Evolutionary conservation across 805 yeast genomes (phyloP), one percentile per base, ranked within the genome.

Genomic region (Ogataea sp.): DNA sequence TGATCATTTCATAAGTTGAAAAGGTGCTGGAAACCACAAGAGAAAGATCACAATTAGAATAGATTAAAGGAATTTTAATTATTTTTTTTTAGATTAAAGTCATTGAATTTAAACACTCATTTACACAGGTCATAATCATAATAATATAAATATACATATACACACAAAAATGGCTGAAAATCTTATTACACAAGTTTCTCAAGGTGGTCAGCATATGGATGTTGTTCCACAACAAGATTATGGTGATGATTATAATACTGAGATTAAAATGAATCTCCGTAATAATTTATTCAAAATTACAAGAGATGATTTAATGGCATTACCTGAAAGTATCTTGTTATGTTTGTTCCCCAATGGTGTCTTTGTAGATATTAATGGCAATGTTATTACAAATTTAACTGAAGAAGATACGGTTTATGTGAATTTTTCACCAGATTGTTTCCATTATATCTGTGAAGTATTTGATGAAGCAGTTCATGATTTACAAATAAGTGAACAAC

Each of bases 261-360:
- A 78, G 44, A 84, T 90, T 40, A 80, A 76, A 53, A 68, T 90
- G 62, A 80, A 85, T 52, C 72, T 90, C 39, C 74, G 96, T 37
- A 96, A 94, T 16, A 62, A 62, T 15, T 64, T 70, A 45, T 87
- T 89, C 59, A 75, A 78, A 37, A 80, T 93, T 36, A 79, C 94
- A 5, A 71, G 96, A 45, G 95, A 86, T 50, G 96, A 87, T 56
- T 71, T 93, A 48, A 81, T 89, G 86, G 78, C 87, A 38, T 66
- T 93, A 25, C 98, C 98, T 1, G 98, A 93, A 56, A 79, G 89
- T 43, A 77, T 93, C 20, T 65, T 93, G 42, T 72, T 89, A 39
- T 85, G 96, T 51, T 64, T 93, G 18, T 85, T 87, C 53, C 96
- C 96, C 14, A 86, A 84, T 48, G 96, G 97, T 32, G 94, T 87